Evolutionary conservation across 306 rosid genomes (phyloP), one percentile per base, ranked within the genome.

Genomic region (Abrus pulchellus): DNA sequence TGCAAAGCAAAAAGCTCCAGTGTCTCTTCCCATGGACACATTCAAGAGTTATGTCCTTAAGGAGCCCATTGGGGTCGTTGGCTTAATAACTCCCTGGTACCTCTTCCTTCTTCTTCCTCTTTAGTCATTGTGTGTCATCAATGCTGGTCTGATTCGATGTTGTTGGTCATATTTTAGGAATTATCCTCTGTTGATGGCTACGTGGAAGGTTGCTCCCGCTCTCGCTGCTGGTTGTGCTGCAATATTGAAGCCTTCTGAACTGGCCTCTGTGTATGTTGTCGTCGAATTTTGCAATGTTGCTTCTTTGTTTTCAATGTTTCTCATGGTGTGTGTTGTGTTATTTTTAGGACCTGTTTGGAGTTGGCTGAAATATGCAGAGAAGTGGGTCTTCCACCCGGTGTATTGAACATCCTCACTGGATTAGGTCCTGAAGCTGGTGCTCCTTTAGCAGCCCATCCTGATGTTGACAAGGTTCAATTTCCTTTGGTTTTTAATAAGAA

Each of bases 161-260:
- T 82, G 61, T 28, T 34, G 2, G 2, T 80, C 28, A 14, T 72
- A 66, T 72, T 80, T 36, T 77, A 94, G 98, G 97, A 95, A 95
- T 87, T 95, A 95, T 66, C 99, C 99, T 64, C 10, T 95, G 75
- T 77, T 95, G 64, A 91, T 95, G 97, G 96, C 98, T 56, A 83
- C 92, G 30, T 95, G 99, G 99, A 95, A 95, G 87, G 99, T 95
- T 80, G 99, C 99, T 72, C 93, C 99, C 80, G 96, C 99, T 62
- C 85, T 95, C 67, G 99, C 99, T 70, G 98, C 99, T 49, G 99
- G 99, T 50, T 95, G 99, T 83, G 88, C 99, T 44, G 99, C 98
- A n/a, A 90, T 95, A 78, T 74, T 95, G 84, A 95, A 95, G 89
- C 99, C 99, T 1, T 95, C 99, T 65, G 99, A 95, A 76, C 77